Conservation (phyloP, 352 stramenopile genomes). For the Globisporangium splendens region DNA sequence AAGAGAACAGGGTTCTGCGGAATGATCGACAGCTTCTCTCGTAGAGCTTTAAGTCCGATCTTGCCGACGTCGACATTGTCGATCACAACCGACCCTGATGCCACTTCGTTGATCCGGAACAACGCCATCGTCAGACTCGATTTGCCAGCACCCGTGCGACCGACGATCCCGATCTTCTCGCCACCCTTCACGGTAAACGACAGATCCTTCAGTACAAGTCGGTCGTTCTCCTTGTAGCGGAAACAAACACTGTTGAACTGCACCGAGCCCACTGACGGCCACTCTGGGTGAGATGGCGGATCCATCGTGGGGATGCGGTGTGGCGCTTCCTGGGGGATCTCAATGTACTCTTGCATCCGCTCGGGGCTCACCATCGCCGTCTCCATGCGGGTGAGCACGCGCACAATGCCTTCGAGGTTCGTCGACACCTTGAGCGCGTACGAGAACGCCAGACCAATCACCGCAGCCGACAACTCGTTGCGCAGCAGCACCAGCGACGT, state of each 20-base stretch:
- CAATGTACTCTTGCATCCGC: conserved; percentile 84
- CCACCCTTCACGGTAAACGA: no score
- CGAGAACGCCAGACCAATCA: conserved; percentile 83
- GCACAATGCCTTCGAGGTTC: conserved; percentile 80
- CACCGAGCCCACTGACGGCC: no score
- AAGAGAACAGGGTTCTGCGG: conserved; percentile 83
- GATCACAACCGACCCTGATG: no score
- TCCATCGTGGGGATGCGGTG: neutral
- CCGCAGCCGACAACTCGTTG: conserved; percentile 12
- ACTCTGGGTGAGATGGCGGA: no score
- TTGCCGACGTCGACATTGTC: conserved; percentile 6
- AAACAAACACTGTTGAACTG: no score
- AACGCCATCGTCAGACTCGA: no score
- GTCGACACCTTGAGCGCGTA: conserved; percentile 88
- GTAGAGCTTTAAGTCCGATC: conserved; percentile 66
- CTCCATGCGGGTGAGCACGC: conserved; percentile 40
- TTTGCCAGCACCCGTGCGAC: no score
- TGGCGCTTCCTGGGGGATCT: conserved; percentile 50
- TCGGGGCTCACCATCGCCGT: conserved; percentile 89
- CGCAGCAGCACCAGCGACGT: no score
- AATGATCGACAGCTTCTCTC: conserved; percentile 34
- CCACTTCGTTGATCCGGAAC: conserved; percentile 29
- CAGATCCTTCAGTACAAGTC: no score
- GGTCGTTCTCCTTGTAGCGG: no score
- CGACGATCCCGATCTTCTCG: no score